Evolutionary conservation across 2,329 filamentous ascomycete genomes (phyloP).

Genomic region (Colletotrichum euphorbiae): DNA sequence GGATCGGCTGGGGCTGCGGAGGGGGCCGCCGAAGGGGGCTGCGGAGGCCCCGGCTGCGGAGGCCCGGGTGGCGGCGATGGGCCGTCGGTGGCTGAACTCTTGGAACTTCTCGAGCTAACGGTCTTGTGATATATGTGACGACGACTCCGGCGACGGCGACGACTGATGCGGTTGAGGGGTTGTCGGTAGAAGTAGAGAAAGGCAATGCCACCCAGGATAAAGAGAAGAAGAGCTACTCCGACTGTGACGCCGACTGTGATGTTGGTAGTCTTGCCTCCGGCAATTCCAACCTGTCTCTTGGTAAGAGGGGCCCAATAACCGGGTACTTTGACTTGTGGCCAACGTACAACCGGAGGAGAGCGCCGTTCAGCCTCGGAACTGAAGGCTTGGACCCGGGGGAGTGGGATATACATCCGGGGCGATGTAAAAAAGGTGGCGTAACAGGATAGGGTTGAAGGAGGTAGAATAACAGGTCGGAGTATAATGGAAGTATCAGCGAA

Average conservation of each 20-base stretch:
- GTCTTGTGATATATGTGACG: conserved; percentile 44
- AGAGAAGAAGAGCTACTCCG: conserved; percentile 54
- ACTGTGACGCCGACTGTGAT: conserved; percentile 57
- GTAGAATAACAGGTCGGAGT: neutral
- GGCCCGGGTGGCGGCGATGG: conserved; percentile 17
- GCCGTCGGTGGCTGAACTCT: conserved; percentile 46
- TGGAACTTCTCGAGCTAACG: conserved; percentile 49
- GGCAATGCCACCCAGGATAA: conserved; percentile 50
- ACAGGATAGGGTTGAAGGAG: neutral
- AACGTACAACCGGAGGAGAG: neutral
- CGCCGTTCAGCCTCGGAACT: neutral
- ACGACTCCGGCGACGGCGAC: conserved; percentile 43
- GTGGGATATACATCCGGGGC: conserved; percentile 39
- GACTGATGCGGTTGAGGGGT: conserved; percentile 51
- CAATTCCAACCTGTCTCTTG: conserved; percentile 31
- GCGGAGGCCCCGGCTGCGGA: conserved; percentile 8
- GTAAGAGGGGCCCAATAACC: neutral
- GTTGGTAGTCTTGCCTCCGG: conserved; percentile 48
- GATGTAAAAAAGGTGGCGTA: neutral
- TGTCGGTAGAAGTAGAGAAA: conserved; percentile 56
- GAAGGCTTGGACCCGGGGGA: conserved; percentile 8
- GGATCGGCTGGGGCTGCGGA: conserved; percentile 24
- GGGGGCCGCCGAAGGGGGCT: conserved; percentile 1
- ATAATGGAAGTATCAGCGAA: conserved; percentile 8
- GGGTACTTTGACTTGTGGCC: neutral